phyloP scores from a whole-genome alignment of 257 asterid species.

The Echium plantagineum region DNA sequence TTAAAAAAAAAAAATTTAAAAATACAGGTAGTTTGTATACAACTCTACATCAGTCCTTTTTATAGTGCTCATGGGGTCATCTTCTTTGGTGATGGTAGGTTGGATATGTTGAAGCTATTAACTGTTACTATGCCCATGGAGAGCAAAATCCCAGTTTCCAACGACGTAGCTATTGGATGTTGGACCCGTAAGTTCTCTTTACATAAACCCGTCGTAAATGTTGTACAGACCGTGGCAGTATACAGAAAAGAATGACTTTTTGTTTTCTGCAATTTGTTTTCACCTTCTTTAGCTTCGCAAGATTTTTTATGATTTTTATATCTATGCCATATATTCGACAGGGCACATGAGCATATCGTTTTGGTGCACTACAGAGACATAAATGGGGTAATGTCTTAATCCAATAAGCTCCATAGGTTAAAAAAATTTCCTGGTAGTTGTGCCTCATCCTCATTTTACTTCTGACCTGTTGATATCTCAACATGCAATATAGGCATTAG shows the following conservation, averaged over 20 bases:
- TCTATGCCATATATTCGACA: constrained; percentile 26
- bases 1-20: too few species aligned
- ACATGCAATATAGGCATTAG: neutral
- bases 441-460: neutral
- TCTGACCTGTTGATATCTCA: neutral
- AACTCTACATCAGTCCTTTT: neutral
- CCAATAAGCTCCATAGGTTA: neutral
- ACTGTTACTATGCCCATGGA: constrained; percentile 86
- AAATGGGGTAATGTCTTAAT: constrained; percentile 42
- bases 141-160: constrained; percentile 59
- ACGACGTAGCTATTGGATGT: constrained; percentile 82
- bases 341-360: constrained; percentile 84
- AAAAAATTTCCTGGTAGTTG: neutral
- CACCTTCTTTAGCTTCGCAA: neutral
- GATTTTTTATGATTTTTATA: neutral
- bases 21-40: too few species aligned
- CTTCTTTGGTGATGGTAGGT: constrained; percentile 33
- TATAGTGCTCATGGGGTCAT: constrained; percentile 2
- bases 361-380: constrained; percentile 96
- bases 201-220: neutral
- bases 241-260: neutral
- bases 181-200: constrained; percentile 54
- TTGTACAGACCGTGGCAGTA: neutral
- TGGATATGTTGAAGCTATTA: constrained; percentile 62
- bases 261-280: too few species aligned